Percentiles rank a stretch among this genome's conserved stretches.
Evolutionary conservation across 768 basidiomycete species (phyloP).

Genomic region (Lactifluus rugatus): DNA sequence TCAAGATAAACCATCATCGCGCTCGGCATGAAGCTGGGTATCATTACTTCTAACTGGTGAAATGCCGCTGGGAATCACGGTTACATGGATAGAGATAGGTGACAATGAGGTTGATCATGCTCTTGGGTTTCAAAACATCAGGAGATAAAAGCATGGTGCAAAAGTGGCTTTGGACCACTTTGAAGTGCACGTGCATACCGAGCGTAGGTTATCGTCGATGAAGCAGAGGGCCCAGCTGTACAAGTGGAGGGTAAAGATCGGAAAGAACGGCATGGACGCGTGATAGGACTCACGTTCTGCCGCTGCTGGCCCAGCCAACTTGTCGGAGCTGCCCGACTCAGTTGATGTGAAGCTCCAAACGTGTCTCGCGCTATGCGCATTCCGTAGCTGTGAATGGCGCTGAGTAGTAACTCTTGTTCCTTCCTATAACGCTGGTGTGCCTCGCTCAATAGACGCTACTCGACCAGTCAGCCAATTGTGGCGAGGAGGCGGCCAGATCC

Average conservation of each 20-base stretch:
- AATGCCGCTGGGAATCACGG: not conserved
- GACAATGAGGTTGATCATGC: not conserved
- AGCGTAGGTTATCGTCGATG: slow-evolving; percentile 1
- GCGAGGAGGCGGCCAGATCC: not conserved
- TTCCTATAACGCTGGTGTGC: slow-evolving; percentile 18
- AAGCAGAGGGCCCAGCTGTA: slow-evolving; percentile 15
- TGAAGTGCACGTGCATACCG: not conserved
- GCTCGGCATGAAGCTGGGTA: not conserved
- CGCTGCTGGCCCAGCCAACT: slow-evolving; percentile 21
- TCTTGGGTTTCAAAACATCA: not conserved
- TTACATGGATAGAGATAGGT: not conserved
- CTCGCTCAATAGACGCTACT: slow-evolving; percentile 15
- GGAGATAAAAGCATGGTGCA: not conserved
- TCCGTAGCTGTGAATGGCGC: slow-evolving; percentile 13
- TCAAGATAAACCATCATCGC: not conserved
- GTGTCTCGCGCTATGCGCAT: slow-evolving; percentile 15
- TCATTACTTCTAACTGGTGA: not conserved
- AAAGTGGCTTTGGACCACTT: not conserved
- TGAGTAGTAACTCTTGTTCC: slow-evolving; percentile 19
- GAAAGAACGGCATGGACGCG: not conserved
- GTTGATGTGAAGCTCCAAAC: slow-evolving; percentile 12
- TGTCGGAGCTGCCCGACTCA: slow-evolving; percentile 3
- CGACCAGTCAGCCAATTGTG: not conserved
- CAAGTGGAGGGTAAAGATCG: not conserved
- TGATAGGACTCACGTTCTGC: slow-evolving; percentile 12